Conservation (phyloP, 1,284 basidiomycete genomes). For the Apiotrichum domesticum region DNA sequence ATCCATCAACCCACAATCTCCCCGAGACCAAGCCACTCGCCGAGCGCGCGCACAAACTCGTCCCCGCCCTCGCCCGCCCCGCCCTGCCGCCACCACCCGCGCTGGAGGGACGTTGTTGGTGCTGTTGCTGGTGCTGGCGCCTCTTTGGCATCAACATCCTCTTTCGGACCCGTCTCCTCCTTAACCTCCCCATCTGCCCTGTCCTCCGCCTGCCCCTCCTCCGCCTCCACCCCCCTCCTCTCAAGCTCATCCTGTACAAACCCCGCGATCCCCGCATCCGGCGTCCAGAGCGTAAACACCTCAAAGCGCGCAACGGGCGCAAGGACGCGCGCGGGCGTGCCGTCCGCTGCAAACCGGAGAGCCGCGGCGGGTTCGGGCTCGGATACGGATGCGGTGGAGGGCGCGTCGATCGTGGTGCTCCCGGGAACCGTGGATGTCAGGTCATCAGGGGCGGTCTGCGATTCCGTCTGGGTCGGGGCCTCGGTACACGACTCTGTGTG, state of each 20-base stretch:
- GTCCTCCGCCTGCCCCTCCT: background rate
- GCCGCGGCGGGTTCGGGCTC: background rate
- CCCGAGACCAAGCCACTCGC: slow-evolving; percentile 38
- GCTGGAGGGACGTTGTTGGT: background rate
- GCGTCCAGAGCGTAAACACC: slow-evolving; percentile 37
- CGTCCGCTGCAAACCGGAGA: background rate
- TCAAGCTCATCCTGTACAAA: slow-evolving; percentile 22
- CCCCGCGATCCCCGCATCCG: slow-evolving; percentile 36
- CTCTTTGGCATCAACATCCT: background rate
- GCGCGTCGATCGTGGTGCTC: background rate
- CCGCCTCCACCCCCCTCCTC: background rate
- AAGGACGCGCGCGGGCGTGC: slow-evolving; percentile 16
- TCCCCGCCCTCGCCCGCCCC: slow-evolving; percentile 43
- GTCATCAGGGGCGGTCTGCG: slow-evolving; percentile 18
- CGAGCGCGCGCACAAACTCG: slow-evolving; percentile 40
- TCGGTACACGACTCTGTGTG: background rate
- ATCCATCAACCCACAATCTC: slow-evolving; percentile 29
- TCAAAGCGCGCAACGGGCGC: slow-evolving; percentile 26
- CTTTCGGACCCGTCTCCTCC: background rate
- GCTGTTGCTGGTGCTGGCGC: background rate
- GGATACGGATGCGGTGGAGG: background rate
- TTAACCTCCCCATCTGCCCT: background rate
- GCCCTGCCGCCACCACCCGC: slow-evolving; percentile 37
- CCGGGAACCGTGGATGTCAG: background rate
- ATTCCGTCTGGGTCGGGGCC: background rate